These are phyloP conservation scores for Amylostereum chailletii DNA, from an alignment of 1,284 basidiomycete species.

Conservation along the genomic window DNA sequence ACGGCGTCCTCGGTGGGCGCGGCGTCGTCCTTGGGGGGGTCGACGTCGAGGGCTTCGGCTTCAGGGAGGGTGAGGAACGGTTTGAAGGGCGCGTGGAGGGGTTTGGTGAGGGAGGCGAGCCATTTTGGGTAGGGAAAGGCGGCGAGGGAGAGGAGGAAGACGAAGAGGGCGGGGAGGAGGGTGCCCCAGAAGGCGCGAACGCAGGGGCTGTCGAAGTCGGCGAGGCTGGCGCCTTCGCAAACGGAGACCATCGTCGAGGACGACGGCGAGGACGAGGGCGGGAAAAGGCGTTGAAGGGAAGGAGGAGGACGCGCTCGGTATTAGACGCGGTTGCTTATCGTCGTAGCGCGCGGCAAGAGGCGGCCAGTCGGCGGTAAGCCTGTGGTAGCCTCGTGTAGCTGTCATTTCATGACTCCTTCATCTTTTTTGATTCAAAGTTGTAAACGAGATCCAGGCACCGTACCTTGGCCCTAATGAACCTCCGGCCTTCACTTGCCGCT, in stretches of 20 bases:
- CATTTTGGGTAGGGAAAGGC: conserved; percentile 25
- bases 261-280: too few relatives aligned
- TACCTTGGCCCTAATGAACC: too few relatives aligned
- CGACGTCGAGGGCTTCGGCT: conserved; percentile 40
- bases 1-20: conserved; percentile 7
- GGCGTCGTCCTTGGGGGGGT: conserved; percentile 10
- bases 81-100: conserved; percentile 29
- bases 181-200: conserved; percentile 49
- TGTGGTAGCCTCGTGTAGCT: not conserved
- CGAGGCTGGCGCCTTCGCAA: too few relatives aligned
- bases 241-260: too few relatives aligned
- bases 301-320: not conserved
- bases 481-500: too few relatives aligned
- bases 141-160: conserved; percentile 33
- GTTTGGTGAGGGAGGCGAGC: conserved; percentile 17
- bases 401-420: too few relatives aligned
- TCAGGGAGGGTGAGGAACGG: conserved; percentile 48
- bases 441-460: too few relatives aligned
- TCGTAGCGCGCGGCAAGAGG: too few relatives aligned
- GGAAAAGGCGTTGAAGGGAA: not conserved
- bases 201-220: conserved; percentile 43
- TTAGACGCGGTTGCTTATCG: not conserved
- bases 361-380: not conserved
- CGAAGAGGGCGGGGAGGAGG: conserved; percentile 39
- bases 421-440: too few relatives aligned